phyloP scores from a whole-genome alignment of 495 filamentous ascomycete genomes.

The Penicillium flavigenum region DNA sequence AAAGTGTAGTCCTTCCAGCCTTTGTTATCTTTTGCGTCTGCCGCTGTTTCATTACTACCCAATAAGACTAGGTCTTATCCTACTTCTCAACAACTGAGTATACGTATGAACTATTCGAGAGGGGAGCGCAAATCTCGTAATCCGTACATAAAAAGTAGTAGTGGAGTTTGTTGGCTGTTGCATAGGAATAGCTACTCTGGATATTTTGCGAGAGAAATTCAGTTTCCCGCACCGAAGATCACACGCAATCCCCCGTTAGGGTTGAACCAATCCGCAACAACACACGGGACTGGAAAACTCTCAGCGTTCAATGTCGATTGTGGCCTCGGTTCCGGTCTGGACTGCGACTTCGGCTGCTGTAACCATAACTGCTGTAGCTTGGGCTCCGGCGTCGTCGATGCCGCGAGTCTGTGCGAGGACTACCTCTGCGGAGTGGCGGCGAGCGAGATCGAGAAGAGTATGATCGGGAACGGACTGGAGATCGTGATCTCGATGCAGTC shows the following conservation, averaged over 20 bases:
- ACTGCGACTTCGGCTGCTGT: slow-evolving; percentile 51
- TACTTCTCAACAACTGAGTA: not conserved
- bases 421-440: slow-evolving; percentile 33
- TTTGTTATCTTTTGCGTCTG: not conserved
- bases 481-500: slow-evolving; percentile 47
- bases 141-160: not conserved
- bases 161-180: not conserved
- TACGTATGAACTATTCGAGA: not conserved
- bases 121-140: not conserved
- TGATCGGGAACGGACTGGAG: slow-evolving; percentile 42
- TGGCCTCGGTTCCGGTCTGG: slow-evolving; percentile 39
- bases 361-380: slow-evolving; percentile 55
- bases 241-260: not conserved
- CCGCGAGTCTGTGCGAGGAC: slow-evolving; percentile 30
- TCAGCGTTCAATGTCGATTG: slow-evolving; percentile 25
- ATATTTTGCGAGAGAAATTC: slow-evolving; percentile 2
- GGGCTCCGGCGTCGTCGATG: slow-evolving; percentile 50
- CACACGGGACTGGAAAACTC: not conserved
- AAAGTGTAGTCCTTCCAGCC: not conserved
- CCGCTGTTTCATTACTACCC: not conserved
- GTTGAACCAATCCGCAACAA: not conserved
- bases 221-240: not conserved
- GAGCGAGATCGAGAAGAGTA: slow-evolving; percentile 38
- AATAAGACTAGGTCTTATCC: not conserved
- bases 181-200: not conserved